Evolutionary conservation across 495 filamentous ascomycete genomes (phyloP).

Genomic region (Parachaetomium inaequale): DNA sequence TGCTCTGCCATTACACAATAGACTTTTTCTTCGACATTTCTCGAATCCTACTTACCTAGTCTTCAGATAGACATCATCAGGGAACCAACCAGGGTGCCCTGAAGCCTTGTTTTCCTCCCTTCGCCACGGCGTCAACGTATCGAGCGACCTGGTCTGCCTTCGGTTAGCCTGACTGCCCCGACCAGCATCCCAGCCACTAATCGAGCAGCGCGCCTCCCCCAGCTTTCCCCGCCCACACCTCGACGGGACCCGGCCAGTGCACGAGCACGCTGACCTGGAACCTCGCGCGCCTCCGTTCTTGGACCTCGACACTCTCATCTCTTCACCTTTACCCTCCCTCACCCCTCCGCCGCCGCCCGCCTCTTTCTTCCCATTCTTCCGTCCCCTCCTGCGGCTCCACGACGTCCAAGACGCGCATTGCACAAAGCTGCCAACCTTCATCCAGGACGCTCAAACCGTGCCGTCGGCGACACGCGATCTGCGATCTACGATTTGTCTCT

Average conservation of each 20-base stretch:
- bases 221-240: slow-evolving; percentile 28
- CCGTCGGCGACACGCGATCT: slow-evolving; percentile 17
- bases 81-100: not conserved
- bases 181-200: slow-evolving; percentile 27
- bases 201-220: slow-evolving; percentile 24
- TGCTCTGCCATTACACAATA: not conserved
- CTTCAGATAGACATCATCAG: slow-evolving; percentile 6
- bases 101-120: not conserved
- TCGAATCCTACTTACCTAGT: slow-evolving; percentile 9
- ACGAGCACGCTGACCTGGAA: slow-evolving; percentile 25
- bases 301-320: slow-evolving; percentile 20
- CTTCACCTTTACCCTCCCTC: slow-evolving; percentile 26
- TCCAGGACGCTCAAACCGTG: slow-evolving; percentile 4
- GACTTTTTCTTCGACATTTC: not conserved
- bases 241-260: slow-evolving; percentile 9
- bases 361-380: slow-evolving; percentile 11
- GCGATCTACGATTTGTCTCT: slow-evolving; percentile 10
- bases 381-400: slow-evolving; percentile 12
- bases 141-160: slow-evolving; percentile 22
- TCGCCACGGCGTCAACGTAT: slow-evolving; percentile 31
- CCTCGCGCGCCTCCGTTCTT: slow-evolving; percentile 26
- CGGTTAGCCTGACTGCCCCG: slow-evolving; percentile 19
- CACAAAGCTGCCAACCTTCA: slow-evolving; percentile 1
- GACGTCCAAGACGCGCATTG: slow-evolving; percentile 17
- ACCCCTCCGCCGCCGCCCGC: slow-evolving; percentile 19